These are phyloP conservation scores for Naganishia randhawae DNA, from an alignment of 768 basidiomycete species.

Conservation along the genomic window DNA sequence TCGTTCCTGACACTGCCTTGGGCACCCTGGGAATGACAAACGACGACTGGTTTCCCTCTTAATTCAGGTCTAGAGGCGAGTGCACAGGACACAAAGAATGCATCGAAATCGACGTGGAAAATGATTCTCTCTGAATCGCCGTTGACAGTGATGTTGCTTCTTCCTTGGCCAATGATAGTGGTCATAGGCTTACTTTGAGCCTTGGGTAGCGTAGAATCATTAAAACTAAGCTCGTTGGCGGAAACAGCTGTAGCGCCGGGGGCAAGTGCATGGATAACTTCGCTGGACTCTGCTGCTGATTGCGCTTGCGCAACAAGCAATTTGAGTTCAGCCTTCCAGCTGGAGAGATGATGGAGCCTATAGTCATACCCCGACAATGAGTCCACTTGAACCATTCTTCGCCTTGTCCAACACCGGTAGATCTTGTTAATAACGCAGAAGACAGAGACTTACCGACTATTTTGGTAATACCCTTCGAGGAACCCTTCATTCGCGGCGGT, in stretches of 20 bases:
- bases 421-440: neutral
- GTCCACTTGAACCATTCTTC: too few species aligned
- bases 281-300: slow-evolving; percentile 53
- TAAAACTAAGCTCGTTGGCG: slow-evolving; percentile 35
- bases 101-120: slow-evolving; percentile 68
- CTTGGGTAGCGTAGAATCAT: slow-evolving; percentile 40
- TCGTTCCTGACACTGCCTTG: slow-evolving; percentile 54
- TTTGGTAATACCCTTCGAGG: slow-evolving; percentile 71
- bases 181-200: slow-evolving; percentile 5
- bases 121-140: slow-evolving; percentile 52
- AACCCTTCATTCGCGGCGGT: slow-evolving; percentile 83
- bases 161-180: neutral
- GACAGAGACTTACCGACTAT: slow-evolving; percentile 50
- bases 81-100: slow-evolving; percentile 93
- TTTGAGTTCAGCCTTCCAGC: slow-evolving; percentile 87
- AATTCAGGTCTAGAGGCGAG: slow-evolving; percentile 73
- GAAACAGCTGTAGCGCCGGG: slow-evolving; percentile 31
- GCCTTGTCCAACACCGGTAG: neutral
- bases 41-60: slow-evolving; percentile 82
- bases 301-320: slow-evolving; percentile 74
- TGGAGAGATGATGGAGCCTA: slow-evolving; percentile 87
- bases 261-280: slow-evolving; percentile 31
- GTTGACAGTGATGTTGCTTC: neutral
- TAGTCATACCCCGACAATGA: neutral
- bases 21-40: slow-evolving; percentile 83